Evolutionary conservation across 306 rosid genomes (phyloP).

Genomic region (Acacia crassicarpa): DNA sequence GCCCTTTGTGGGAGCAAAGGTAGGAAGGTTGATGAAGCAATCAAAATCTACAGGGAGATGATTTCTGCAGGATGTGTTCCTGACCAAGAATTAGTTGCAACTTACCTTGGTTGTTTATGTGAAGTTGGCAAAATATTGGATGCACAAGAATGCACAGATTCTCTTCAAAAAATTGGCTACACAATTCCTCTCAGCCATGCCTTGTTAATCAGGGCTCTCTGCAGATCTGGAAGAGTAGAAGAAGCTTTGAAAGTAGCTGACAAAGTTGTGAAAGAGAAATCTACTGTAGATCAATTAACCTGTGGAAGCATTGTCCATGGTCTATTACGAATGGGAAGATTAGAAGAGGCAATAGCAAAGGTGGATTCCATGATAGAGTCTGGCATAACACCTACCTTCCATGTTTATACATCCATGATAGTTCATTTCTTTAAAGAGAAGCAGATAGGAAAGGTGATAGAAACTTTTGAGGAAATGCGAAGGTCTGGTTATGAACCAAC

Average conservation of each 20-base stretch:
- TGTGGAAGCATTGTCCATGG: conserved; percentile 89
- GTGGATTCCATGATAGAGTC: conserved; percentile 64
- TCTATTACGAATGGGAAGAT: conserved; percentile 52
- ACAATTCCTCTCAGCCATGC: conserved; percentile 56
- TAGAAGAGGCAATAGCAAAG: conserved; percentile 70
- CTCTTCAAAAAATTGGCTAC: conserved; percentile 56
- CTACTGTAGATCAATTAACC: conserved; percentile 51
- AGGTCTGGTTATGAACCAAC: conserved; percentile 68
- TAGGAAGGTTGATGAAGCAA: conserved; percentile 76
- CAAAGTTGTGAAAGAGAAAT: conserved; percentile 45
- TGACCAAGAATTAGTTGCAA: conserved; percentile 74
- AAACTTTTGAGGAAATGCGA: conserved; percentile 58
- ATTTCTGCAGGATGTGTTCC: conserved; percentile 52
- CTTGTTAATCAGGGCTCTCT: conserved; percentile 69
- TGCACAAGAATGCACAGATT: conserved; percentile 63
- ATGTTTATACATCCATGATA: conserved; percentile 76
- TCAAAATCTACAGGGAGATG: conserved; percentile 61
- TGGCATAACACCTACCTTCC: conserved; percentile 63
- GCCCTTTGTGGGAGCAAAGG: conserved; percentile 77
- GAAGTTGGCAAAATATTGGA: conserved; percentile 60
- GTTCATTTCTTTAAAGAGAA: conserved; percentile 73
- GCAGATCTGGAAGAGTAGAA: conserved; percentile 71
- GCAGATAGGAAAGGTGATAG: conserved; percentile 54
- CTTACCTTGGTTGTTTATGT: conserved; percentile 73
- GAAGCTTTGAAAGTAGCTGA: conserved; percentile 63